Percentiles rank a stretch among this genome's conserved stretches.
Evolutionary conservation across 306 rosid species (phyloP).

Genomic region (Vigna angularis): DNA sequence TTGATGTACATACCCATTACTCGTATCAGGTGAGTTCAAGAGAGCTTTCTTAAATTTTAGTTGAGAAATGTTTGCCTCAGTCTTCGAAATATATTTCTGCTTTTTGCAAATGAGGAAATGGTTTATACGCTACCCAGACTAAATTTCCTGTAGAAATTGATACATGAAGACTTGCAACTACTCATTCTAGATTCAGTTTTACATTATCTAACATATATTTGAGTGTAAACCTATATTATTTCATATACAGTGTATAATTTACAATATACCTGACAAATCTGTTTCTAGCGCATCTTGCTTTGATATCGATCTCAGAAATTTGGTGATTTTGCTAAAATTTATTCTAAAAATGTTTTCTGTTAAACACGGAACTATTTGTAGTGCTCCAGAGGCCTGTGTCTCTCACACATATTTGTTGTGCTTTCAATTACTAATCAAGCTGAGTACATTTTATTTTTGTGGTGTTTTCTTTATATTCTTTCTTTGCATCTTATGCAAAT

Average conservation of each 20-base stretch:
- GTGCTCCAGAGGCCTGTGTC: neutral
- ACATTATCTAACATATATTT: slow-evolving; percentile 21
- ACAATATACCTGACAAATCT: slow-evolving; percentile 11
- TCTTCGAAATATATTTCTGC: slow-evolving; percentile 29
- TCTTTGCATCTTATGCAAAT: slow-evolving; percentile 35
- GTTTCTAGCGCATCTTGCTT: neutral
- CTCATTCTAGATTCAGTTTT: slow-evolving; percentile 32
- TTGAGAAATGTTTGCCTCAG: slow-evolving; percentile 33
- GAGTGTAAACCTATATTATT: neutral
- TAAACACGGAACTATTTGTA: slow-evolving; percentile 2
- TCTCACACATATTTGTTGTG: neutral
- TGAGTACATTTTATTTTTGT: slow-evolving; percentile 12
- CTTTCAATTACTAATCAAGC: slow-evolving; percentile 10
- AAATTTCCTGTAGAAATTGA: neutral
- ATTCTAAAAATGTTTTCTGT: slow-evolving; percentile 1
- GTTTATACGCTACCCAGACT: slow-evolving; percentile 6
- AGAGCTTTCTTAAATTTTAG: slow-evolving; percentile 33
- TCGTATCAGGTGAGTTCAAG: slow-evolving; percentile 79
- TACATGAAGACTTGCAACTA: slow-evolving; percentile 13
- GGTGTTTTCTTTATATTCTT: slow-evolving; percentile 12
- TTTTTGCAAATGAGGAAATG: slow-evolving; percentile 29
- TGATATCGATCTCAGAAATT: slow-evolving; percentile 9
- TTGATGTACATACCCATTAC: slow-evolving; percentile 93
- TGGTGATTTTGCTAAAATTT: slow-evolving; percentile 37
- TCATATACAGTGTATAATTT: slow-evolving; percentile 4